Base-by-base conservation (phyloP, 371 early-diverging fungal genomes). In the Cokeromyces recurvatus region DNA sequence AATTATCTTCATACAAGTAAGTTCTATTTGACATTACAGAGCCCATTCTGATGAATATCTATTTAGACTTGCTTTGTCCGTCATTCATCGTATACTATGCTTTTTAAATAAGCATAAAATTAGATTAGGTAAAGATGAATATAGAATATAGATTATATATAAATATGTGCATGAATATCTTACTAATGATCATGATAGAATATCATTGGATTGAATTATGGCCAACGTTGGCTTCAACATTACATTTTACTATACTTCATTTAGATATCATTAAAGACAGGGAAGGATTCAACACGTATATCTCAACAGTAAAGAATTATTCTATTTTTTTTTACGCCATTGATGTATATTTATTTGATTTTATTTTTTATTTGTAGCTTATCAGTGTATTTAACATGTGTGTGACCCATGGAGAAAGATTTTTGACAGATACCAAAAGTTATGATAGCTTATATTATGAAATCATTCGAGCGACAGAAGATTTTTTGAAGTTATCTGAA, bases 181-280 rank as follows among this genome's bases (percentile, higher is more conserved):
- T 16, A 29, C 19, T 21, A 38, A 22, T 11, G 38, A 27, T 27
- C 22, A 11, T 7, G 22, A 23, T 57, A 71, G 71, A 68, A 6
- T 80, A 80, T 35, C 78, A 77, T 25, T 80, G 80, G 80, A 45
- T 53, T 4, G 71, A 76, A 43, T 46, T 77, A 32, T 80, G 80
- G 80, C 64, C 71, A 22, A 60, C 67, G 0, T 37, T 77, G 10
- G 65, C 66, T 6, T 57, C 72, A 0, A 48, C 66, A 1, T 51
- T 74, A 5, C 74, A 74, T 44, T 79, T 77, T 44, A 64, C 64
- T 22, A 66, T 65, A 4, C 42, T 57, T 1, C 63, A 72, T 29
- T 32, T 62, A 7, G 68, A 71, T 14, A 55, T 48, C 2, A 45
- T 79, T 10, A 43, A 68, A 20, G 16, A 39, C 1, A 46, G 51